Conservation (phyloP, 225 moss, liverwort and hornwort genomes). For the Bryoerythrophyllum caledonicum region DNA sequence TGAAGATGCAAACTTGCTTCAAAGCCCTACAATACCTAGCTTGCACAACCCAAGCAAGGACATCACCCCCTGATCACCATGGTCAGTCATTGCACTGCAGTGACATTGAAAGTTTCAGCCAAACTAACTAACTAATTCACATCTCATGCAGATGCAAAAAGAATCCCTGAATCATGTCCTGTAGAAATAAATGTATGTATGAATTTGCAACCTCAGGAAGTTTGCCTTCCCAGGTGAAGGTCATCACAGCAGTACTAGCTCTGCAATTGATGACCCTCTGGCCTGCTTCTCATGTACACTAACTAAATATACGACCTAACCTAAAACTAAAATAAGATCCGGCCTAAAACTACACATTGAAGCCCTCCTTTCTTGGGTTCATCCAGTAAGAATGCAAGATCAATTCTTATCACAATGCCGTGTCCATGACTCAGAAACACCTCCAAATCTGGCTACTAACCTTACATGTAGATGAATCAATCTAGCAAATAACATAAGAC, state of each 20-base stretch:
- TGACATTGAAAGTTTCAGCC: neutral
- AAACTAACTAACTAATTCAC: neutral
- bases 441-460: neutral
- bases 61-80: neutral
- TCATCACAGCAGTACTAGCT: neutral
- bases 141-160: neutral
- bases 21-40: neutral
- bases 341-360: neutral
- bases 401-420: neutral
- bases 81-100: neutral
- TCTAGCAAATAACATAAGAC: neutral
- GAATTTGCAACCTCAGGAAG: neutral
- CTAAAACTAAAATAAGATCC: neutral
- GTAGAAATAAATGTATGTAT: conserved; percentile 3
- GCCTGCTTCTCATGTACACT: conserved; percentile 24
- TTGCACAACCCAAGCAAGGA: neutral
- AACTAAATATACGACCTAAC: neutral
- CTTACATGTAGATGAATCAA: neutral
- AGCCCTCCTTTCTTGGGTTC: neutral
- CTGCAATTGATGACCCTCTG: neutral
- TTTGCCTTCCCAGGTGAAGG: neutral
- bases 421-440: neutral
- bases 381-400: neutral
- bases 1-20: neutral
- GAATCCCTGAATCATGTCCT: neutral